Base-by-base conservation (phyloP, 495 filamentous ascomycete genomes). In the Peziza echinospora region DNA sequence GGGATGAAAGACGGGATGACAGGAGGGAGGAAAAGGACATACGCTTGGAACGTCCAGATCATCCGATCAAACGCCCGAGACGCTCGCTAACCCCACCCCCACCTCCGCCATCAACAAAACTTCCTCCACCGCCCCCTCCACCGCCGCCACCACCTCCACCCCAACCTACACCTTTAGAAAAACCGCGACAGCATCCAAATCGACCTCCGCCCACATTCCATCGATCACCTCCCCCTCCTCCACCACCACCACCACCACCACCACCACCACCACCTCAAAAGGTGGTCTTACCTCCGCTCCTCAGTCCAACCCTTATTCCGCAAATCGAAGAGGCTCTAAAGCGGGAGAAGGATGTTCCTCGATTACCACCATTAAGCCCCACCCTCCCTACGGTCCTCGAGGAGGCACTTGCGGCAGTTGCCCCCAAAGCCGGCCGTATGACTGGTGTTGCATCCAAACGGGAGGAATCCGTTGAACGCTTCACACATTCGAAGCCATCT, bases 291-390 rank as follows among this genome's bases (percentile, higher is more conserved):
- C 56, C 56, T 21, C 56, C 56, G 4, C 25, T 59, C 17, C 47
- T 59, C 19, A 59, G 56, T 25, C 56, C 56, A 43, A 59, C 56
- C 22, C 47, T 59, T 4, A 55, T 55, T 24, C 51, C 51, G 34
- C 42, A 46, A 41, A 43, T 59, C 28, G 56, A 59, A 26, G 56
- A 59, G 8, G 56, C 56, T 24, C 50, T 59, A 22, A 45, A 45
- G 13, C 47, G 51, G 24, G 49, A 58, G 21, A 48, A 49, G 13
- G 24, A 52, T 48, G 41, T 51, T 48, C 55, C 52, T 52, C 34
- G 47, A 25, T 21, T 51, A 55, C 26, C 47, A 55, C 10, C 50
- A 48, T 21, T 56, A 48, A 24, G 47, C 49, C 30, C 30, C 19
- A 37, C 30, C 19, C 30, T 37, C 3, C 30, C 30, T 13, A 3